These are phyloP conservation scores for Dictyostelium purpureum DNA, from an alignment of 78 protist genomes.

Conservation along the genomic window DNA sequence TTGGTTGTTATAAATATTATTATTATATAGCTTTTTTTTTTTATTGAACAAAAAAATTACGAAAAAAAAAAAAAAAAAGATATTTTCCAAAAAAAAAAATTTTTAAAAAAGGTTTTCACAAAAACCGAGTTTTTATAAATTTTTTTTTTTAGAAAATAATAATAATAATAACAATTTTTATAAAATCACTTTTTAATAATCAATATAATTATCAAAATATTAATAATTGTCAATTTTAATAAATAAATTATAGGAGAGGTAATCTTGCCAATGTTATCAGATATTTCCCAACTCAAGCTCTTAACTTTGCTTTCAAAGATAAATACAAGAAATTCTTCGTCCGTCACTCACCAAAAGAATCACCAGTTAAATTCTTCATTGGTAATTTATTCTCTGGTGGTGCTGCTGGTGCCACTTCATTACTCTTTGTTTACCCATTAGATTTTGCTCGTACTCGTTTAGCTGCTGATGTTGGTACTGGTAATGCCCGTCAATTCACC, in stretches of 20 bases:
- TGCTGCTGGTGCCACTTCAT: slow-evolving; percentile 97
- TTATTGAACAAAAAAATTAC: not conserved
- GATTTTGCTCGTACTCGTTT: slow-evolving; percentile 99
- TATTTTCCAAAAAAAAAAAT: too few species aligned
- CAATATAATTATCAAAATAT: not conserved
- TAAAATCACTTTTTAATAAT: not conserved
- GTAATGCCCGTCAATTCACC: slow-evolving; percentile 93
- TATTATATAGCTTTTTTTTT: too few species aligned
- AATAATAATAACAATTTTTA: not conserved
- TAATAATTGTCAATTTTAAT: not conserved
- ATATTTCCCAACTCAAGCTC: slow-evolving; percentile 99
- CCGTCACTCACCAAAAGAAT: slow-evolving; percentile 36
- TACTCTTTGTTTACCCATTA: slow-evolving; percentile 96
- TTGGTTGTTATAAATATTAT: too few species aligned
- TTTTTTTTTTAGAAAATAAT: not conserved
- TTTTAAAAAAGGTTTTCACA: not conserved
- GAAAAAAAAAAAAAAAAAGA: not conserved
- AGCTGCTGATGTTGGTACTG: slow-evolving; percentile 91
- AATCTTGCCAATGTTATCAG: slow-evolving; percentile 97
- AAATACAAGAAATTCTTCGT: slow-evolving; percentile 92
- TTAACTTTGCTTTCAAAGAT: slow-evolving; percentile 99
- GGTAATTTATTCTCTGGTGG: slow-evolving; percentile 98
- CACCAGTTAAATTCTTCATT: slow-evolving; percentile 79
- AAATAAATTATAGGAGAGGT: slow-evolving; percentile 92
- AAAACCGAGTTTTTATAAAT: not conserved